Percentiles rank a stretch among this genome's conserved stretches.
These are phyloP conservation scores for Petasospora rhodanensis DNA, from an alignment of 1,139 yeast species.

Conservation along the genomic window DNA sequence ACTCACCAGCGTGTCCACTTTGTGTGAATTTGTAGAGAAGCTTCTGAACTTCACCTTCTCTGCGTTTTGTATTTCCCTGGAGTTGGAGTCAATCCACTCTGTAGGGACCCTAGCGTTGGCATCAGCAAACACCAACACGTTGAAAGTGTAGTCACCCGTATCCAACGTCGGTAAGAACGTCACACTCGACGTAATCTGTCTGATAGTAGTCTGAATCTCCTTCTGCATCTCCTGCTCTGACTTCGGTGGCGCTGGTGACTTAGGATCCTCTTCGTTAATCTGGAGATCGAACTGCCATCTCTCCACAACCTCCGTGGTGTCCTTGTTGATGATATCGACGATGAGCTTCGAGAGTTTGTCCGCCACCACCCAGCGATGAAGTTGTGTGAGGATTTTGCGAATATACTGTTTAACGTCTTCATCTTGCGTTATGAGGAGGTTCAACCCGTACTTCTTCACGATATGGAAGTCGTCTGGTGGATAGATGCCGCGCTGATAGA, in stretches of 20 bases:
- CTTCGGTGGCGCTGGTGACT: too few species aligned
- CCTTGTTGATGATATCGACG: conserved; percentile 65
- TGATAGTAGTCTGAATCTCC: conserved; percentile 79
- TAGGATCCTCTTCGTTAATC: conserved; percentile 29
- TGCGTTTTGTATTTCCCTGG: conserved; percentile 50
- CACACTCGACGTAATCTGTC: conserved; percentile 87
- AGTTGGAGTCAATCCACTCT: conserved; percentile 85
- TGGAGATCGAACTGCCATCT: conserved; percentile 82
- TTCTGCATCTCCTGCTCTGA: conserved; percentile 52
- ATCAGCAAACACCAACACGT: conserved; percentile 78
- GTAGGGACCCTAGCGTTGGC: conserved; percentile 66
- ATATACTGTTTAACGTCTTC: conserved; percentile 74
- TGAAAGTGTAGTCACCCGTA: conserved; percentile 71
- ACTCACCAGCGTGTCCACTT: conserved; percentile 73
- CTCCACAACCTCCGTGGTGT: conserved; percentile 67
- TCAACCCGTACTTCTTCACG: conserved; percentile 77
- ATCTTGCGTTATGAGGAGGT: conserved; percentile 67
- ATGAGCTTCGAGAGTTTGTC: conserved; percentile 68
- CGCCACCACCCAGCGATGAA: conserved; percentile 76
- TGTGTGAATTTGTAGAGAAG: conserved; percentile 66
- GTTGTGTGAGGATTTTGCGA: conserved; percentile 62
- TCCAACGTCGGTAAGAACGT: conserved; percentile 75
- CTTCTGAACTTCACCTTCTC: conserved; percentile 64
- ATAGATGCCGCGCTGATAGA: conserved; percentile 87
- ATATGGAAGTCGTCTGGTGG: conserved; percentile 84